phyloP scores from a whole-genome alignment of 495 filamentous ascomycete genomes.

The Aspergillus funiculosus region DNA sequence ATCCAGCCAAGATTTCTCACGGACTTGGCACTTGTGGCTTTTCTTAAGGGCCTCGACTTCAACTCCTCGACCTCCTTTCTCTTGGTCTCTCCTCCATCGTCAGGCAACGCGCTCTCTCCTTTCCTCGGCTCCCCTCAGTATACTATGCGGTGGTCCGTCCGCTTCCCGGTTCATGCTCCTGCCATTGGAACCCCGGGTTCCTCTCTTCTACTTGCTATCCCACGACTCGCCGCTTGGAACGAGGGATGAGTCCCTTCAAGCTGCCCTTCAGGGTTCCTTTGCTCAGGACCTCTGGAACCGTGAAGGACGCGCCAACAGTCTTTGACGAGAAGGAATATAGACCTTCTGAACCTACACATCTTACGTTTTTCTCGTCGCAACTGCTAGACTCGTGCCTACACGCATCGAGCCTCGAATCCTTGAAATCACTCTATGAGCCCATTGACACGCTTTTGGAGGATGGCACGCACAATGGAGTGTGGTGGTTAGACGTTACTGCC shows the following conservation, averaged over 20 bases:
- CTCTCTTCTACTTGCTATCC: slow-evolving; percentile 9
- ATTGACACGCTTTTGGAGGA: slow-evolving; percentile 73
- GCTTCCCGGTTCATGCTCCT: slow-evolving; percentile 2
- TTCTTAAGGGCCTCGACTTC: not conserved
- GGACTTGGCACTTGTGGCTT: not conserved
- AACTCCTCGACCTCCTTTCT: not conserved
- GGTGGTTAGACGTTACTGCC: slow-evolving; percentile 87
- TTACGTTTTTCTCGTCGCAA: slow-evolving; percentile 83
- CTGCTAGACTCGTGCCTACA: slow-evolving; percentile 77
- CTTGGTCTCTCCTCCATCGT: not conserved
- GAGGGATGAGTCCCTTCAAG: slow-evolving; percentile 7
- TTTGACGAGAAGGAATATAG: slow-evolving; percentile 2
- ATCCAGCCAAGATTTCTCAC: not conserved
- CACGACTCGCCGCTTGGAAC: slow-evolving; percentile 4
- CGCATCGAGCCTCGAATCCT: slow-evolving; percentile 65
- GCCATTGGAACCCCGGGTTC: slow-evolving; percentile 5
- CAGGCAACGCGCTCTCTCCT: not conserved
- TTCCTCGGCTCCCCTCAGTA: not conserved
- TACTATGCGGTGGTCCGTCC: slow-evolving; percentile 12
- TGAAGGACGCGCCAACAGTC: not conserved
- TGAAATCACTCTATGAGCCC: slow-evolving; percentile 70
- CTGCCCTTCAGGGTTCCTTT: slow-evolving; percentile 3
- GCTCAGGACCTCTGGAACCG: not conserved
- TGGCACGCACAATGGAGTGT: slow-evolving; percentile 57
- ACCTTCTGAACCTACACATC: slow-evolving; percentile 46